phyloP scores from a whole-genome alignment of 1,284 basidiomycete genomes.

The Rhodotorula glutinis region DNA sequence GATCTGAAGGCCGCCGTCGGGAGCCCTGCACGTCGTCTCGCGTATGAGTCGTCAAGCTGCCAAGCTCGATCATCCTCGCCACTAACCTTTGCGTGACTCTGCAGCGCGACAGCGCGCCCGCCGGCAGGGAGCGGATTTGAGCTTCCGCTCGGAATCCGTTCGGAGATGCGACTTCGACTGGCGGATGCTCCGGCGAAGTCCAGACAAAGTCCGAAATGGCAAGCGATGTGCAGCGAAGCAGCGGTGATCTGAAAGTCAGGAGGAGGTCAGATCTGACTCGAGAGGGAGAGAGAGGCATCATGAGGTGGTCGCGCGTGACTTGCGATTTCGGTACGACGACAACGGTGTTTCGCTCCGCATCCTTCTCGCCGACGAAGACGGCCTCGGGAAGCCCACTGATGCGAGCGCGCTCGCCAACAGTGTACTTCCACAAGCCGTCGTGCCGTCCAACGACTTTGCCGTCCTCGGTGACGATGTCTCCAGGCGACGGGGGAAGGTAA shows the following conservation, averaged over 20 bases:
- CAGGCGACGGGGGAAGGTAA: slow-evolving; percentile 68
- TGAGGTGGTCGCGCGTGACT: slow-evolving; percentile 44
- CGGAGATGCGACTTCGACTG: slow-evolving; percentile 51
- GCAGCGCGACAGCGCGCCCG: slow-evolving; percentile 55
- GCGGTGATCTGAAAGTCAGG: slow-evolving; percentile 50
- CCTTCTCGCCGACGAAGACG: slow-evolving; percentile 76
- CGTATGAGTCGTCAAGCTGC: background rate
- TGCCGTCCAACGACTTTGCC: slow-evolving; percentile 64
- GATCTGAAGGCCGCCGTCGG: slow-evolving; percentile 12
- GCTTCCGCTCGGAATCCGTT: slow-evolving; percentile 57
- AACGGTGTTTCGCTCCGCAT: slow-evolving; percentile 60
- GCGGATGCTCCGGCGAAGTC: slow-evolving; percentile 67
- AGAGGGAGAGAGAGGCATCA: background rate
- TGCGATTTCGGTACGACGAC: slow-evolving; percentile 72
- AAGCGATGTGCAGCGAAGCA: slow-evolving; percentile 58
- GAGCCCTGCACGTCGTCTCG: background rate
- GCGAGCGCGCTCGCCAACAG: slow-evolving; percentile 75
- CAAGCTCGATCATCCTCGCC: background rate
- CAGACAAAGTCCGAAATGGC: slow-evolving; percentile 61
- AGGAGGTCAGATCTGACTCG: background rate
- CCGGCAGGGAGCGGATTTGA: slow-evolving; percentile 72
- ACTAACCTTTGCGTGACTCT: slow-evolving; percentile 49
- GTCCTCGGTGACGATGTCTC: slow-evolving; percentile 63
- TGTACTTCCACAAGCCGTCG: slow-evolving; percentile 78
- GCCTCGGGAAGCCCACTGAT: slow-evolving; percentile 62